Evolutionary conservation across 2,329 filamentous ascomycete species (phyloP).

Genomic region (Delphinella strobiligena): DNA sequence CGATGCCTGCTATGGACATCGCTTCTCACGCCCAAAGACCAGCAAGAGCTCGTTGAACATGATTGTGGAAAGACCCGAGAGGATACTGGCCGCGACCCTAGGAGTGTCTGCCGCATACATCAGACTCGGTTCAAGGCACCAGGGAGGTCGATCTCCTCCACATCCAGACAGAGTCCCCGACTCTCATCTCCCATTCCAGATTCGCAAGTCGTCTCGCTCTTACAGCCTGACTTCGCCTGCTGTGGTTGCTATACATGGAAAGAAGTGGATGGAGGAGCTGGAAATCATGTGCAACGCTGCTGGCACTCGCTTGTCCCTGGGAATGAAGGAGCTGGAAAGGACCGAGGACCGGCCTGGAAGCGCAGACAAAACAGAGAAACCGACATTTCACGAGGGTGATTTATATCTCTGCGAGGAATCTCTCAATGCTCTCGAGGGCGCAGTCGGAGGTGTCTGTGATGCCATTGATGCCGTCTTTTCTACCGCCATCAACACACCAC

Average conservation of each 20-base stretch:
- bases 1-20: slow-evolving; percentile 89
- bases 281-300: slow-evolving; percentile 73
- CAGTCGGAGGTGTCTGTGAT: slow-evolving; percentile 84
- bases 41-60: slow-evolving; percentile 58
- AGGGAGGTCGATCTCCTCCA: slow-evolving; percentile 55
- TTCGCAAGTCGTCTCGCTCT: slow-evolving; percentile 64
- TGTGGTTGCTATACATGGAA: slow-evolving; percentile 84
- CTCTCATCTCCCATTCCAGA: slow-evolving; percentile 63
- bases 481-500: slow-evolving; percentile 25
- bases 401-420: slow-evolving; percentile 85
- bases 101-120: slow-evolving; percentile 84
- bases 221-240: slow-evolving; percentile 61
- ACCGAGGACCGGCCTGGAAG: slow-evolving; percentile 12
- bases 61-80: slow-evolving; percentile 88
- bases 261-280: slow-evolving; percentile 87
- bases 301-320: slow-evolving; percentile 62
- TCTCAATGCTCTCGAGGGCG: slow-evolving; percentile 75
- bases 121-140: slow-evolving; percentile 70
- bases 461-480: slow-evolving; percentile 75
- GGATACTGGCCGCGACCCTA: slow-evolving; percentile 70
- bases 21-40: slow-evolving; percentile 72
- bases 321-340: slow-evolving; percentile 65
- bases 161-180: slow-evolving; percentile 48
- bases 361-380: slow-evolving; percentile 41
- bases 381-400: slow-evolving; percentile 72